Base-by-base conservation (phyloP, 352 stramenopile genomes). In the Stramenopiles sp. region DNA sequence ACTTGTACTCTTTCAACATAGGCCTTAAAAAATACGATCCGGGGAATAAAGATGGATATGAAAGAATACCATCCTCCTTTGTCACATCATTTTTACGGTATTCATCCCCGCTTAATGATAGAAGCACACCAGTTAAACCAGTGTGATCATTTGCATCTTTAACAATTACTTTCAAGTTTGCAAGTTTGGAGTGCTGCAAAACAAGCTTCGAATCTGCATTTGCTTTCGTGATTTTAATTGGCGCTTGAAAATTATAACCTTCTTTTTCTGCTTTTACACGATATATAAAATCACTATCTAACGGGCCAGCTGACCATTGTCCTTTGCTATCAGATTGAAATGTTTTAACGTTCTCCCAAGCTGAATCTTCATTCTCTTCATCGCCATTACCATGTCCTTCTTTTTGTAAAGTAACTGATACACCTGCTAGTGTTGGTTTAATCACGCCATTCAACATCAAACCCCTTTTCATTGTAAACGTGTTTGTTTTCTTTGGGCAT, bases 361-460 rank as follows among this genome's bases (percentile, higher is more conserved):
- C 38, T 13, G 38, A 4, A 76, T 76, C 65, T 76, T 76, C 65
- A 33, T 20, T 76, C 4, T 33, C 13, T 31, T 4, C 65, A 20
- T 20, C 13, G 30, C 30, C 7, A 53, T 13, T 53, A 13, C 13
- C 38, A 53, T 13, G n/a, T n/a, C n/a, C 13, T 4, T 53, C 13
- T 13, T 53, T 53, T 76, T 76, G 30, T 7, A 76, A 33, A 33
- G 65, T 13, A 1, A 76, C 31, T 13, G 30, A 4, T 13, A 76
- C 65, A 76, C 31, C 65, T 13, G 30, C 65, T 33, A 76, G 13
- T 33, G 4, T 33, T 76, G 65, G 65, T 31, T 33, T 31, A 76
- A 76, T 76, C 7, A 33, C 31, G 65, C 65, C 65, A 33, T 76
- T 76, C 65, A 76, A 33, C 7, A 76, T 20, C 65, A 76, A 31